Evolutionary conservation across 495 filamentous ascomycete species (phyloP), one percentile per base, ranked within the genome.

Genomic region (Bacidia gigantensis): DNA sequence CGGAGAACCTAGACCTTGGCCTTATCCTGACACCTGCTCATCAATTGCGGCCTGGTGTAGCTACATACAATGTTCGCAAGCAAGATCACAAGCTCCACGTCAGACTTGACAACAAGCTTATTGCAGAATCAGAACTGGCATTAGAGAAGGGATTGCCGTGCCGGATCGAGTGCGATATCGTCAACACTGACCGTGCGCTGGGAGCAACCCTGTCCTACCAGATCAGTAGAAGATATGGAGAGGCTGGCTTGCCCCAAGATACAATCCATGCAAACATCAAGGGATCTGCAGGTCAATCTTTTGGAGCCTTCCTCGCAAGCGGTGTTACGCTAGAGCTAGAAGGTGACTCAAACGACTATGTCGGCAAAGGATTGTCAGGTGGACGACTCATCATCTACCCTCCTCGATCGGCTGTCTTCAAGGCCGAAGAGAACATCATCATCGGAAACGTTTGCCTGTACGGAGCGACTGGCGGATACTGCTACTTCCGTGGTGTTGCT

Each of bases 31-130:
- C 92, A 0, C 92, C 92, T 3, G 92, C 92, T 39, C 93, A 99
- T 65, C 92, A 86, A 49, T 85, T 99, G 26, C 86, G 92, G 48
- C 93, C 93, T 32, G 90, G 90, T 56, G 93, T 99, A 52, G 89
- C 92, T 23, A 97, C 90, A 3, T 97, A 95, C 81, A 97, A 99
- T 60, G 92, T 97, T 48, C 85, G 92, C 65, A 97, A 95, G 76
- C 92, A 99, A 68, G 92, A 99, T 60, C 92, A 99, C 60, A 77
- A 80, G 54, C 80, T 99, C 29, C 89, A 97, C 67, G 82, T 86
- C 53, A 88, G 92, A 59, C 79, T 99, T 3, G 92, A 99, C 66
- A 99, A 99, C 72, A 97, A 97, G 72, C 77, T 99, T 47, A 97
- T 99, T 60, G 87, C 89, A 12, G 92, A 99, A 67, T 92, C 92